A percentile compares a stretch with the other conserved stretches of the same genome.
Conservation (phyloP, 2,329 filamentous ascomycete genomes). For the Tympanopsis confertula region DNA sequence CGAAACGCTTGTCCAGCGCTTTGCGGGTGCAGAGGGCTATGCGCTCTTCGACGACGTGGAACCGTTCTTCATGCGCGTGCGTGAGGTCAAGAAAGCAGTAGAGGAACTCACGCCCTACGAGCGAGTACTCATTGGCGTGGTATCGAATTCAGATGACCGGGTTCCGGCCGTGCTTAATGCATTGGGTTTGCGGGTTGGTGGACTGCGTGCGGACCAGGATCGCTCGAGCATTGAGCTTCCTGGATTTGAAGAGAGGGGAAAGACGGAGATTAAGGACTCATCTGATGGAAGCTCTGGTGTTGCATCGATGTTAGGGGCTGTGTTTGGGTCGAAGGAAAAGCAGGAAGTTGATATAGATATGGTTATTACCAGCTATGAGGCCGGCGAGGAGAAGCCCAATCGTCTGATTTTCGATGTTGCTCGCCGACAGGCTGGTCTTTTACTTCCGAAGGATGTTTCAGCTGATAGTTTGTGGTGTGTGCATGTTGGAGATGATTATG, state of each 20-base stretch:
- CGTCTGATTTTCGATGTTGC: conserved; percentile 24
- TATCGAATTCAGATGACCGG: conserved; percentile 32
- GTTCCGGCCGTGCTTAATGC: conserved; percentile 22
- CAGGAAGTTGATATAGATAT: conserved; percentile 23
- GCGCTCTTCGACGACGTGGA: conserved; percentile 23
- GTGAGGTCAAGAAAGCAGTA: conserved; percentile 10
- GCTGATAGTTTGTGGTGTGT: conserved; percentile 14
- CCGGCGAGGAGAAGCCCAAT: conserved; percentile 27
- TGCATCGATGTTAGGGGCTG: too few species aligned
- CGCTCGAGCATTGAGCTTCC: not conserved
- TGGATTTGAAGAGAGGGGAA: conserved; percentile 8
- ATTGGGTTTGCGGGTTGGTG: conserved; percentile 22
- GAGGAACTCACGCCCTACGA: conserved; percentile 15
- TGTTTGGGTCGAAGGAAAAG: not conserved
- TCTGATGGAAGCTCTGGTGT: too few species aligned
- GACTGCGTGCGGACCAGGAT: conserved; percentile 16
- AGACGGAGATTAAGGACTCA: not conserved
- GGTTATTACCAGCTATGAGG: conserved; percentile 30
- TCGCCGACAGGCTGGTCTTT: conserved; percentile 2
- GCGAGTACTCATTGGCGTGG: conserved; percentile 23
- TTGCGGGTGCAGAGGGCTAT: conserved; percentile 24
- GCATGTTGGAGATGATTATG: conserved; percentile 30
- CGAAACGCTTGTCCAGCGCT: conserved; percentile 19
- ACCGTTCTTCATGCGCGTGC: conserved; percentile 15
- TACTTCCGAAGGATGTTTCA: not conserved